phyloP scores from a whole-genome alignment of 2,329 filamentous ascomycete genomes.

The Aureobasidium vineae region DNA sequence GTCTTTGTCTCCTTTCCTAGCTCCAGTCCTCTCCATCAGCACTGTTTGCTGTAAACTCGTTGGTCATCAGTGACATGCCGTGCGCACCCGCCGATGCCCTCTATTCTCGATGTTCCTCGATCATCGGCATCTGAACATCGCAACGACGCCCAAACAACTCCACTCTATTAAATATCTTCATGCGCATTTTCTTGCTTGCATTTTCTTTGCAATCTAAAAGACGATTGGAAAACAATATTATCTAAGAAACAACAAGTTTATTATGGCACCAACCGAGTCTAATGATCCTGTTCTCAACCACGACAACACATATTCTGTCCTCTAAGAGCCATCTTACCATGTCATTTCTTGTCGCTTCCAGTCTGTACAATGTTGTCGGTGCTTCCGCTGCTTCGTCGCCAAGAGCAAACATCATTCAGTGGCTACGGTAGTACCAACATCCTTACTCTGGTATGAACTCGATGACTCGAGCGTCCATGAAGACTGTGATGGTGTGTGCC shows the following conservation, averaged over 20 bases:
- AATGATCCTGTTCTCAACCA: neutral
- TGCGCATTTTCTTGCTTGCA: neutral
- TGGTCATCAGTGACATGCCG: conserved; percentile 2
- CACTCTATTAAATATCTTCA: neutral
- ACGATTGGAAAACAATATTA: neutral
- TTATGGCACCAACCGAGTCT: neutral
- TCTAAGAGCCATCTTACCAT: no score
- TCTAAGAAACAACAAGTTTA: neutral
- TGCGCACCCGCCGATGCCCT: conserved; percentile 3
- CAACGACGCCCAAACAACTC: neutral
- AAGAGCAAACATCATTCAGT: no score
- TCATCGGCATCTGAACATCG: neutral
- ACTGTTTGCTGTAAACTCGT: neutral
- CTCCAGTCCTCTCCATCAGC: neutral
- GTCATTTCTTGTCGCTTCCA: no score
- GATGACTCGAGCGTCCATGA: no score
- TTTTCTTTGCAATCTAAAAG: neutral
- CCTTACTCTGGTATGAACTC: no score
- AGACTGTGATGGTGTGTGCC: no score
- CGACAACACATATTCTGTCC: neutral
- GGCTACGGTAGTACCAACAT: no score
- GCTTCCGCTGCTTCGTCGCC: no score
- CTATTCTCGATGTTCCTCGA: neutral
- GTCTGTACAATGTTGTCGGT: no score
- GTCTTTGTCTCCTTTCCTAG: neutral